Evolutionary conservation across 257 asterid species (phyloP), one percentile per base, ranked within the genome.

Genomic region (Nyctanthes arbortristis): DNA sequence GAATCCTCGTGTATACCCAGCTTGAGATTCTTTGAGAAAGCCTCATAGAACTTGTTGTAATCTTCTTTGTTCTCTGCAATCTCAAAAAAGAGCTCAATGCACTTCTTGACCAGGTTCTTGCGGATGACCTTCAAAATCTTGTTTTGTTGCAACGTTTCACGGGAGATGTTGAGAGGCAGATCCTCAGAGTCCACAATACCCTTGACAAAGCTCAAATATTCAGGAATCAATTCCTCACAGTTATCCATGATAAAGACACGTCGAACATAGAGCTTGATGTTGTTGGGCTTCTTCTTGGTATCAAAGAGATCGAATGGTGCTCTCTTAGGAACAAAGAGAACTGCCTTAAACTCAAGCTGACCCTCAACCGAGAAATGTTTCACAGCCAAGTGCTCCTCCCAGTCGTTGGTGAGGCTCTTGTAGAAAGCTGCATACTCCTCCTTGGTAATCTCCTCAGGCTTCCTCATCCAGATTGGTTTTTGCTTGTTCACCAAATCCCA

Each of bases 321-420:
- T 71, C 89, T 77, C 81, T 85, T 87, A 2, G 94, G 89, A 27
- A 85, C 85, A 70, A 81, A 87, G 33, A 88, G 88, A 18, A 87
- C 57, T 3, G 89, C 91, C 63, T 87, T 85, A 67, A 87, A 87
- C 73, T 87, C 89, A 4, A 85, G 84, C 77, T 81, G 89, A 1
- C 94, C 94, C 78, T 85, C 94, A 55, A 87, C 93, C 0, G 91
- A 83, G 14, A 88, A 85, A 70, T 88, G 95, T 65, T 88, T 85
- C 58, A 83, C 91, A 40, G 88, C 86, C 73, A 87, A 69, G 52
- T 87, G 91, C 54, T 87, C 91, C 75, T 82, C 91, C 89, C 91
- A 85, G 22, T 83, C 88, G 54, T 87, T 87, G 5, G 93, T 87
- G 6, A 87, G 84, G 36, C 87, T 83, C 70, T 87, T 87, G 83